Evolutionary conservation across 345 rosid species (phyloP), one percentile per base, ranked within the genome.

Genomic region (Melaleuca quinquenervia): DNA sequence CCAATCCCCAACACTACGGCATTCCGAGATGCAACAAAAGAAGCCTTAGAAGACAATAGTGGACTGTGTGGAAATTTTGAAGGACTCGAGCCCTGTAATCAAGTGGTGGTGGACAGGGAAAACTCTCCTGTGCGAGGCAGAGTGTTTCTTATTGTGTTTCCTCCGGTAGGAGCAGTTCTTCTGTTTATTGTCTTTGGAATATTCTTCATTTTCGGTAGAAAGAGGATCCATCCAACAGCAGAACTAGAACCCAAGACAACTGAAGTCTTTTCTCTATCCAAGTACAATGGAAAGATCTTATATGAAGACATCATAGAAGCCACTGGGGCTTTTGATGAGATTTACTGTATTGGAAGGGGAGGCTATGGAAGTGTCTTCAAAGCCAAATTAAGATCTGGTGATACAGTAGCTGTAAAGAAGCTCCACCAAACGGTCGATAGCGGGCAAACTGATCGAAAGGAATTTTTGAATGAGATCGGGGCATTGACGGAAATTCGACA

Each of bases 401-500:
- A 12, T 27, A 44, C 41, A 0, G 82, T 91, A 45, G 91, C 93
- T 1, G 90, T 91, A 11, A 91, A 90, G 88, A 91, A 89, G 82
- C 85, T 90, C n/a, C 84, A 86, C 55, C 58, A 60, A 6, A 51
- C 18, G 2, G 10, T 18, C 1, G 82, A 86, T 29, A 15, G 62
- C 11, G 82, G 52, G 41, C 50, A 36, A n/a, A 83, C 36, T 20
- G 29, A 84, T 44, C 82, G 15, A 26, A 82, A 86, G n/a, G 89
- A 85, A 49, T 85, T 88, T 41, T 13, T 82, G 45, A 88, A 83
- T 41, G 89, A 85, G 87, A 74, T 83, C 6, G 24, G 14, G 64
- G 86, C 87, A 15, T 55, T 85, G 82, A 85, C 60, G 18, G 80
- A 85, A 52, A 85, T 85, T 20, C 14, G 85, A 53, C 87, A 88